A percentile compares a stretch with the other conserved stretches of the same genome.
Evolutionary conservation across 441 rosid genomes (phyloP).

Genomic region (Gossypium trilobum): DNA sequence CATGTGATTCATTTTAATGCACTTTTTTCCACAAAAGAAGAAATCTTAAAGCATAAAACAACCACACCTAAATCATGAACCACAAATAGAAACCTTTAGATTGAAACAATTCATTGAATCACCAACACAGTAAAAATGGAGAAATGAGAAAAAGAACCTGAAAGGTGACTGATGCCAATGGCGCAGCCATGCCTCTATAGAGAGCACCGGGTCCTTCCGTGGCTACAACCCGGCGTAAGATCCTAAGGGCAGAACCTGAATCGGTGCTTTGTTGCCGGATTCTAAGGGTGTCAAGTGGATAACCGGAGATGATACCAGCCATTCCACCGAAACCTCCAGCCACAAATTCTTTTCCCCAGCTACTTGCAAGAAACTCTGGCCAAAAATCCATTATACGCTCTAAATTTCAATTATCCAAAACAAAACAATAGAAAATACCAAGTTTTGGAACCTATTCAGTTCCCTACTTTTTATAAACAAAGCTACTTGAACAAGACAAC

Average conservation of each 20-base stretch:
- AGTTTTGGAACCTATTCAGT: not conserved
- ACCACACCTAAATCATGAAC: not conserved
- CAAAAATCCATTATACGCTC: constrained; percentile 53
- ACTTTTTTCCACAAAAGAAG: not conserved
- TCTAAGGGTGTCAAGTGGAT: constrained; percentile 80
- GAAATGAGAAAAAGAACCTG: constrained; percentile 40
- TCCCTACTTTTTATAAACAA: not conserved
- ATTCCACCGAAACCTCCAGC: constrained; percentile 95
- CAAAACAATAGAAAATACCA: not conserved
- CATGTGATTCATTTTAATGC: constrained; percentile 11
- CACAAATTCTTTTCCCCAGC: constrained; percentile 73
- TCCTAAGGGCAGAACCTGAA: constrained; percentile 58
- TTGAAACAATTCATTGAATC: not conserved
- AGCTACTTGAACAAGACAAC: not conserved
- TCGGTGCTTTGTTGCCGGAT: constrained; percentile 62
- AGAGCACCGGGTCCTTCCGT: constrained; percentile 64
- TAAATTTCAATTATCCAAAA: not conserved
- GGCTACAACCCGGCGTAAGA: constrained; percentile 47
- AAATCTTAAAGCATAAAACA: not conserved
- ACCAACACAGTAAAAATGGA: not conserved
- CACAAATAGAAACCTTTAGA: not conserved
- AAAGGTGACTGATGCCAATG: constrained; percentile 83
- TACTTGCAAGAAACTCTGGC: constrained; percentile 70
- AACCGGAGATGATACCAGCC: constrained; percentile 81
- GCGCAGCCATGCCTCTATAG: constrained; percentile 88